phyloP scores from a whole-genome alignment of 176 grass and related monocot species.

The Bonia amplexicaulis region DNA sequence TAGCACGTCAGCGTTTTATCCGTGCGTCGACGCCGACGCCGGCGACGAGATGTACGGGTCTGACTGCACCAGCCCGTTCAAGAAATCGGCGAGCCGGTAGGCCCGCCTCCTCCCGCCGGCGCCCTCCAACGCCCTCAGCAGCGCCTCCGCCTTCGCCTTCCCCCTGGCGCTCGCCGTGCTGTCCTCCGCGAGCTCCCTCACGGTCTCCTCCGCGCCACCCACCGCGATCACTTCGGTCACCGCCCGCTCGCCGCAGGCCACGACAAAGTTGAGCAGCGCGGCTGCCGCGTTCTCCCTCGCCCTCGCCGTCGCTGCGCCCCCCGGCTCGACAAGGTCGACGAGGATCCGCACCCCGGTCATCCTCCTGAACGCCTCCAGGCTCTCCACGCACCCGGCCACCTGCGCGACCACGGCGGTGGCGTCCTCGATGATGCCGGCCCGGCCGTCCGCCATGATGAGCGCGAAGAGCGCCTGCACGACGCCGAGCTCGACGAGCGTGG shows the following conservation, averaged over 20 bases:
- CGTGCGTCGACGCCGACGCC: conserved; percentile 37
- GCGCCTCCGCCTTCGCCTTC: conserved; percentile 67
- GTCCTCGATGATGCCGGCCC: conserved; percentile 75
- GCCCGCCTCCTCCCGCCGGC: neutral
- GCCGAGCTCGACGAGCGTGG: conserved; percentile 45
- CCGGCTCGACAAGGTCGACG: conserved; percentile 52
- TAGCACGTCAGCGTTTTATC: neutral
- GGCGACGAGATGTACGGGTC: conserved; percentile 51
- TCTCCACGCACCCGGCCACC: conserved; percentile 86
- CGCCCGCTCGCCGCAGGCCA: conserved; percentile 58
- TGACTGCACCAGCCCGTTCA: conserved; percentile 38
- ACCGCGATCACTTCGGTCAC: conserved; percentile 47
- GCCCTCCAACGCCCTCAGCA: conserved; percentile 52
- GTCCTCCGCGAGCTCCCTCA: conserved; percentile 52
- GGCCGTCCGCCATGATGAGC: conserved; percentile 52
- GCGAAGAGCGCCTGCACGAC: conserved; percentile 64
- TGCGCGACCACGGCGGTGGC: conserved; percentile 77
- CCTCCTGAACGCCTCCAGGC: conserved; percentile 54
- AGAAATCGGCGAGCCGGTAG: conserved; percentile 39
- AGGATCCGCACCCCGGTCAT: conserved; percentile 70
- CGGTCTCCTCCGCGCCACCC: conserved; percentile 39
- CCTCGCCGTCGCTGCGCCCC: conserved; percentile 26
- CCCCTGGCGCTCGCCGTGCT: conserved; percentile 45
- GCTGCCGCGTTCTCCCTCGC: conserved; percentile 71
- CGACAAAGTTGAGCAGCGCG: conserved; percentile 79